Evolutionary conservation across 176 grass and related monocot species (phyloP).

Genomic region (Calamus simplicifolius): DNA sequence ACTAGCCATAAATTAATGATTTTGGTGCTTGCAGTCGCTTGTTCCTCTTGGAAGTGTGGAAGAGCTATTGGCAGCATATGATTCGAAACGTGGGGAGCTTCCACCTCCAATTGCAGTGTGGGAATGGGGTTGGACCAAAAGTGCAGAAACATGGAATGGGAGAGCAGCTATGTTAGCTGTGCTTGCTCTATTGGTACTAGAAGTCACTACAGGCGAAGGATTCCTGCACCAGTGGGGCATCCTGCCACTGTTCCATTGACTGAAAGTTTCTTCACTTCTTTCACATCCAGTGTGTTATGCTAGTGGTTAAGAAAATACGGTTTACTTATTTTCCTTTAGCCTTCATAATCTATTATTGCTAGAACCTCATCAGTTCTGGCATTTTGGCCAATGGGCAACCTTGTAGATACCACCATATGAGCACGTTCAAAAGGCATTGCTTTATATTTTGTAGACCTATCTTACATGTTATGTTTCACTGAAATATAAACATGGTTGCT

Average conservation of each 20-base stretch:
- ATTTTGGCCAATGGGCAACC: no score
- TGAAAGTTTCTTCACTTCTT: background rate
- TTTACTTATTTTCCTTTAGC: no score
- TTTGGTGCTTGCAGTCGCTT: slow-evolving; percentile 57
- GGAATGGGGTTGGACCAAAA: slow-evolving; percentile 98
- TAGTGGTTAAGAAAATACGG: background rate
- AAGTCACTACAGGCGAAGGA: slow-evolving; percentile 88
- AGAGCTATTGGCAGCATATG: slow-evolving; percentile 83
- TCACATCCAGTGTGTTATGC: background rate
- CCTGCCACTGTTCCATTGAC: slow-evolving; percentile 36
- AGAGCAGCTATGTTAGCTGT: slow-evolving; percentile 92
- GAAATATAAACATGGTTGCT: no score
- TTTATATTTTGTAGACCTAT: no score
- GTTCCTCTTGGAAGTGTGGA: slow-evolving; percentile 94
- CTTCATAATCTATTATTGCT: no score
- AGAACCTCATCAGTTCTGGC: no score
- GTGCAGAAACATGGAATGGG: slow-evolving; percentile 95
- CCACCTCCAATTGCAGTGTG: slow-evolving; percentile 83
- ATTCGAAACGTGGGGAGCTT: slow-evolving; percentile 69
- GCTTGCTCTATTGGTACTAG: slow-evolving; percentile 60
- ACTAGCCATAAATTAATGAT: slow-evolving; percentile 10
- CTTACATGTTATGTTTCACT: no score
- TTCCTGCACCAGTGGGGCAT: slow-evolving; percentile 97
- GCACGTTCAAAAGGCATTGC: no score
- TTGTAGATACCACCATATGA: no score